Conservation (phyloP, 2,329 filamentous ascomycete species). For the Venturia pyrina region DNA sequence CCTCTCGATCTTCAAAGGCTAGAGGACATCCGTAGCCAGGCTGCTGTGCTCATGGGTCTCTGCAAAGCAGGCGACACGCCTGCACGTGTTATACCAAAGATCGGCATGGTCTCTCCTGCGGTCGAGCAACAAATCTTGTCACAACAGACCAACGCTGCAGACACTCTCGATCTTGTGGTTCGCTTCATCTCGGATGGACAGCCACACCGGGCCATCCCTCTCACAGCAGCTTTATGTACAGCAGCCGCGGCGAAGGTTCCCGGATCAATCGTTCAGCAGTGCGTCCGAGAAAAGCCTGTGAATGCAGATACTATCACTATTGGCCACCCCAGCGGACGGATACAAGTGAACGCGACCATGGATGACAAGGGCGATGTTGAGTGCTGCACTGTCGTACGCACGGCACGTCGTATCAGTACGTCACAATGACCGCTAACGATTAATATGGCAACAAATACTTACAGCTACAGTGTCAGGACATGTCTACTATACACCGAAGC, state of each 20-base stretch:
- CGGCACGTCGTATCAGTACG: slow-evolving; percentile 24
- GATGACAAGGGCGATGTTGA: slow-evolving; percentile 18
- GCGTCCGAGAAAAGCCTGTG: slow-evolving; percentile 20
- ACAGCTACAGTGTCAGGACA: not conserved
- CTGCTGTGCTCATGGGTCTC: slow-evolving; percentile 53
- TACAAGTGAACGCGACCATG: slow-evolving; percentile 28
- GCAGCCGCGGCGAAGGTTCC: slow-evolving; percentile 30
- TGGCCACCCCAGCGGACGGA: slow-evolving; percentile 28
- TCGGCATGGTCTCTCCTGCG: slow-evolving; percentile 43
- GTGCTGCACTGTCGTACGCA: slow-evolving; percentile 25
- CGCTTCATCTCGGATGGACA: slow-evolving; percentile 35
- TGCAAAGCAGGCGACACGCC: slow-evolving; percentile 33
- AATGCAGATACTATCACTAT: slow-evolving; percentile 25
- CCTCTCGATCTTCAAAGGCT: slow-evolving; percentile 40
- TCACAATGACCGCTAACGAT: not conserved
- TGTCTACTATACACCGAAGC: not conserved
- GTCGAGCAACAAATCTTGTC: slow-evolving; percentile 29
- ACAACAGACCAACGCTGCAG: slow-evolving; percentile 24
- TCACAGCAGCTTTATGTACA: slow-evolving; percentile 33
- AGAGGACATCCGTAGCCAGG: slow-evolving; percentile 48
- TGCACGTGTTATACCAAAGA: slow-evolving; percentile 52
- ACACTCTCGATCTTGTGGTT: slow-evolving; percentile 29
- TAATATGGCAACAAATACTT: not conserved
- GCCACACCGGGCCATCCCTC: slow-evolving; percentile 33
- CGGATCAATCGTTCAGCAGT: slow-evolving; percentile 26